Conservation (phyloP, 805 yeast genomes). For the Komagataella pastoris region DNA sequence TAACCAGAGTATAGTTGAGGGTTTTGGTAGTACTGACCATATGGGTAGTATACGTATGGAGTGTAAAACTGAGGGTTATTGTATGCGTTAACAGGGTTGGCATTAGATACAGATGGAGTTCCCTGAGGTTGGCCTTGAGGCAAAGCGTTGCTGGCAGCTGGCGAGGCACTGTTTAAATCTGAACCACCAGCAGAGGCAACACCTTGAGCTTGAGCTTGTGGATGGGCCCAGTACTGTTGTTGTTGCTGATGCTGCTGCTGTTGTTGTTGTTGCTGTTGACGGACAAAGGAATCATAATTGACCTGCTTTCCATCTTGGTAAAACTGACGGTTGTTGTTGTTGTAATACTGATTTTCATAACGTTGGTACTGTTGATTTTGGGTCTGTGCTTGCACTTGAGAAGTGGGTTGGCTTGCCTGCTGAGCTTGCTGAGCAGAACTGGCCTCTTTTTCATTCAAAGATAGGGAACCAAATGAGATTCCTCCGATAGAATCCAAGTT, state of each 20-base stretch:
- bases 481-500: constrained; percentile 31
- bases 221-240: constrained; percentile 1
- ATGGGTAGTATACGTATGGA: constrained; percentile 17
- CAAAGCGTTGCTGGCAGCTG: constrained; percentile 2
- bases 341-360: constrained; percentile 4
- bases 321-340: constrained; percentile 5
- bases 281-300: constrained; percentile 1
- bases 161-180: constrained; percentile 2
- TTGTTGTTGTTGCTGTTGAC: constrained; percentile 6
- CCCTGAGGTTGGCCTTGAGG: neutral
- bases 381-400: constrained; percentile 2
- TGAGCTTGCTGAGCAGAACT: constrained; percentile 11
- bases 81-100: constrained; percentile 7
- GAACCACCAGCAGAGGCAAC: constrained; percentile 1
- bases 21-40: constrained; percentile 15
- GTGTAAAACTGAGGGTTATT: constrained; percentile 2
- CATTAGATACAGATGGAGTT: constrained; percentile 2
- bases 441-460: constrained; percentile 30
- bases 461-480: constrained; percentile 41
- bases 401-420: constrained; percentile 6
- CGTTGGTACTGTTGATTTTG: constrained; percentile 8
- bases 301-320: constrained; percentile 4
- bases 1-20: constrained; percentile 14
- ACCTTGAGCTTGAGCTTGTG: constrained; percentile 1
- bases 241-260: constrained; percentile 6